These are phyloP conservation scores for Grosmannia serpens DNA, from an alignment of 2,329 filamentous ascomycete species.

Conservation along the genomic window DNA sequence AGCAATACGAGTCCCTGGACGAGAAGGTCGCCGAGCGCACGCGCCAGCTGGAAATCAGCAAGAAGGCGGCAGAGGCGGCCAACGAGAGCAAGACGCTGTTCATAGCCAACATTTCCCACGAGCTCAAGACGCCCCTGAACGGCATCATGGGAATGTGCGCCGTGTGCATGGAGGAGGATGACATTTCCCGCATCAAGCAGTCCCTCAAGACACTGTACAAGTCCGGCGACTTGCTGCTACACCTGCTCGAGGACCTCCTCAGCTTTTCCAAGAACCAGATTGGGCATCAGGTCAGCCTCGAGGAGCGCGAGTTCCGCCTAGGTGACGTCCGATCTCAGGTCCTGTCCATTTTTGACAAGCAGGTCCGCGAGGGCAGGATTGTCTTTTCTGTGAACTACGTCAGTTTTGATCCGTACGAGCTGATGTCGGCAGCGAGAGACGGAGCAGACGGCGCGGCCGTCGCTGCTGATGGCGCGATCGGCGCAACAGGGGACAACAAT, in stretches of 20 bases:
- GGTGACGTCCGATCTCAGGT: constrained; percentile 78
- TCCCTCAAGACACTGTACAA: constrained; percentile 84
- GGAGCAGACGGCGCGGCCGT: neutral
- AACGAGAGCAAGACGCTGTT: constrained; percentile 97
- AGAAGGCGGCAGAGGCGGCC: constrained; percentile 85
- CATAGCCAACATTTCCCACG: constrained; percentile 82
- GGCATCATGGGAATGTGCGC: constrained; percentile 92
- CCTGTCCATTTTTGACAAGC: constrained; percentile 78
- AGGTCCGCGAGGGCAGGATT: constrained; percentile 70
- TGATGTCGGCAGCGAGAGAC: neutral
- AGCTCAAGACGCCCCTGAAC: constrained; percentile 89
- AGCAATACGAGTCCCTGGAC: constrained; percentile 76
- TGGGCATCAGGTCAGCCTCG: constrained; percentile 68
- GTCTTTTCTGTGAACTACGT: constrained; percentile 62
- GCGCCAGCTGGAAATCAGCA: constrained; percentile 74
- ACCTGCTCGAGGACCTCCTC: constrained; percentile 77
- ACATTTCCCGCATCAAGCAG: constrained; percentile 64
- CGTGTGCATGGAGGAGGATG: constrained; percentile 85
- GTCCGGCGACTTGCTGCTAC: constrained; percentile 71
- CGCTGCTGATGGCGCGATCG: neutral
- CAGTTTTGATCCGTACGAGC: constrained; percentile 26
- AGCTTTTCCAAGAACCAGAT: constrained; percentile 95
- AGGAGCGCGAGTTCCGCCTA: constrained; percentile 75
- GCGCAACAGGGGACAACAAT: neutral
- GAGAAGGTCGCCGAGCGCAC: constrained; percentile 76